Conservation (phyloP, 176 grass and related monocot species). For the maize (Zea mays) region DNA sequence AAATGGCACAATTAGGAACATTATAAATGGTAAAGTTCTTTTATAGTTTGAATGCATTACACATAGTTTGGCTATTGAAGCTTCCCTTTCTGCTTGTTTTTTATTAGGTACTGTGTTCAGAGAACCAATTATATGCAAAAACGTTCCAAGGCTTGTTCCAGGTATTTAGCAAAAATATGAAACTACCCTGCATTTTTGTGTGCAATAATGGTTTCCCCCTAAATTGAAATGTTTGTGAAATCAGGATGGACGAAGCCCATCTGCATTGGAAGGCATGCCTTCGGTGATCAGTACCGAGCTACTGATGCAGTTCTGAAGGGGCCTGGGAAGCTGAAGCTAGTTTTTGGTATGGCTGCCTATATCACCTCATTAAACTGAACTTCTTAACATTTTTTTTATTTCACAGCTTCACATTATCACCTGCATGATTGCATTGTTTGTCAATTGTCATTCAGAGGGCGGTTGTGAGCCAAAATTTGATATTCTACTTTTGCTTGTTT, state of each 20-base stretch:
- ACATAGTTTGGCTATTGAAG: conserved; percentile 30
- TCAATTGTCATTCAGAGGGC: conserved; percentile 13
- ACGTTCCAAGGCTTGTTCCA: conserved; percentile 87
- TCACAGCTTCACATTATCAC: background rate
- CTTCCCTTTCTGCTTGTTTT: conserved; percentile 29
- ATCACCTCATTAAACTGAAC: background rate
- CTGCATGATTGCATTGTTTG: conserved; percentile 16
- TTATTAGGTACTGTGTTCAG: conserved; percentile 90
- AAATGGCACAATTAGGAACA: conserved; percentile 97
- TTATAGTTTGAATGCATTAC: conserved; percentile 30
- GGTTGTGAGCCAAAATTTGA: conserved; percentile 33
- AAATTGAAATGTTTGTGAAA: conserved; percentile 33
- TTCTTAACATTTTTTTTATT: conserved; percentile 3
- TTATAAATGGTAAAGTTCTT: conserved; percentile 66
- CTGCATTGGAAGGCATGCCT: conserved; percentile 99
- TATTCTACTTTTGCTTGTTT: conserved; percentile 24
- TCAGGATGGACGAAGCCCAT: conserved; percentile 98
- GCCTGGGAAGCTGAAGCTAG: conserved; percentile 95
- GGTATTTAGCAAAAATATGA: conserved; percentile 53
- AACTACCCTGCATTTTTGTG: conserved; percentile 7
- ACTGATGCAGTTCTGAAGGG: conserved; percentile 94
- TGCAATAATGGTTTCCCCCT: conserved; percentile 21
- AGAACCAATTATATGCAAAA: conserved; percentile 97
- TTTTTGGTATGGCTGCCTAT: conserved; percentile 68
- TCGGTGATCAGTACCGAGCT: conserved; percentile 95